Percentiles rank a stretch among this genome's conserved stretches.
These are phyloP conservation scores for Calocybe gangraenosa DNA, from an alignment of 768 basidiomycete species.

Conservation along the genomic window DNA sequence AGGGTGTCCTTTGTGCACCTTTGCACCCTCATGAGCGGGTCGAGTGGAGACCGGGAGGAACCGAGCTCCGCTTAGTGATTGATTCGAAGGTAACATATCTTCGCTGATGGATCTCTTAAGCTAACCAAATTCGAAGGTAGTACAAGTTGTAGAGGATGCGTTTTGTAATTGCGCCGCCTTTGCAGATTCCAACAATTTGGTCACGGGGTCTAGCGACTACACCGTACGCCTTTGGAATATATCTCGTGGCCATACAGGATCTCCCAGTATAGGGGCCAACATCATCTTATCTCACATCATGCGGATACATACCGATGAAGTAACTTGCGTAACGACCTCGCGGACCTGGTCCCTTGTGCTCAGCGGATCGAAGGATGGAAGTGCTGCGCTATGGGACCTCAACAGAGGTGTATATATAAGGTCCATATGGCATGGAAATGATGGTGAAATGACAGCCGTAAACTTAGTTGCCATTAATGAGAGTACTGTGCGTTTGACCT, in stretches of 20 bases:
- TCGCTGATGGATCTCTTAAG: background rate
- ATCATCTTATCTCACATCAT: conserved; percentile 64
- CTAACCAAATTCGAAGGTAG: conserved; percentile 36
- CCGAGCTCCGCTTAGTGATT: conserved; percentile 56
- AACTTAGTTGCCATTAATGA: conserved; percentile 78
- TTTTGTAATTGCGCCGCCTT: conserved; percentile 74
- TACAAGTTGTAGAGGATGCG: conserved; percentile 74
- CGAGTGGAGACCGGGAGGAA: conserved; percentile 56
- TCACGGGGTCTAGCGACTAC: conserved; percentile 78
- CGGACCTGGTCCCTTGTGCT: conserved; percentile 79
- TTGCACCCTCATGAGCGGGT: conserved; percentile 63
- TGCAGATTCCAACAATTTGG: conserved; percentile 66
- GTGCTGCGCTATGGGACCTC: conserved; percentile 86
- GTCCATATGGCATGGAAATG: conserved; percentile 69
- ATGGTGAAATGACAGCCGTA: conserved; percentile 39
- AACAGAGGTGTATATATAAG: conserved; percentile 78
- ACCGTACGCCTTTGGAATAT: conserved; percentile 83
- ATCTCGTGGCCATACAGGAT: conserved; percentile 29
- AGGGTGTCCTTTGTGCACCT: conserved; percentile 55
- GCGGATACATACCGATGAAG: conserved; percentile 70
- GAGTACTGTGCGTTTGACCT: conserved; percentile 60
- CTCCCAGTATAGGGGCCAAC: conserved; percentile 22
- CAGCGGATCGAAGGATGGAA: conserved; percentile 84
- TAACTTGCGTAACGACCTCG: conserved; percentile 68
- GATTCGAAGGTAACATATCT: conserved; percentile 49